Percentiles rank a stretch among this genome's conserved stretches.
phyloP scores from a whole-genome alignment of 164 flowering plant species.

The Santalum album region DNA sequence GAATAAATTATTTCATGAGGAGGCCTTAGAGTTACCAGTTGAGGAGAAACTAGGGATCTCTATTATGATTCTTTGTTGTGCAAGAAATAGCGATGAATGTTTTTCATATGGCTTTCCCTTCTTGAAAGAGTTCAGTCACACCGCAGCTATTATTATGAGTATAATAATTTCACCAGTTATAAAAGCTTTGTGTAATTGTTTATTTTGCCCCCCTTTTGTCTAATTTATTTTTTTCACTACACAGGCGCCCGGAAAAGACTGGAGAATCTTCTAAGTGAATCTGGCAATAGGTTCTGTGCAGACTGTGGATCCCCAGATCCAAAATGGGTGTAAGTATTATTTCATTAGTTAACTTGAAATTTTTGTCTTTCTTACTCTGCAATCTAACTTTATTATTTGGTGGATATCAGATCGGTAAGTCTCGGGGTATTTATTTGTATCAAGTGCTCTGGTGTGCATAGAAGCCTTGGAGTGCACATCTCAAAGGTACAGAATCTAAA shows the following conservation, averaged over 20 bases:
- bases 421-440: conserved; percentile 83
- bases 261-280: conserved; percentile 36
- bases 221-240: background rate
- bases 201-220: background rate
- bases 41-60: no score
- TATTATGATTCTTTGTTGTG: no score
- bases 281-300: conserved; percentile 70
- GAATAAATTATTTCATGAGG: no score
- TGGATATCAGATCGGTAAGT: conserved; percentile 49
- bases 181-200: background rate
- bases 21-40: no score
- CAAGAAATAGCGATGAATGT: no score
- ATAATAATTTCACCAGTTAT: background rate
- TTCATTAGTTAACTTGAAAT: background rate
- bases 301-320: conserved; percentile 95
- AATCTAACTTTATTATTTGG: conserved; percentile 11
- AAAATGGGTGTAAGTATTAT: conserved; percentile 89
- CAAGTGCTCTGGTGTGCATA: conserved; percentile 89
- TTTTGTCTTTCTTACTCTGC: background rate
- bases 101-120: no score
- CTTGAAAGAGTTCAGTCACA: no score
- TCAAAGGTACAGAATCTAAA: conserved; percentile 52
- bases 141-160: background rate
- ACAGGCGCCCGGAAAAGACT: conserved; percentile 52
- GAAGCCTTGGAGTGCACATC: conserved; percentile 93